A percentile compares a stretch with the other conserved stretches of the same genome.
Conservation (phyloP, 805 yeast genomes). For the Metschnikowia matae region DNA sequence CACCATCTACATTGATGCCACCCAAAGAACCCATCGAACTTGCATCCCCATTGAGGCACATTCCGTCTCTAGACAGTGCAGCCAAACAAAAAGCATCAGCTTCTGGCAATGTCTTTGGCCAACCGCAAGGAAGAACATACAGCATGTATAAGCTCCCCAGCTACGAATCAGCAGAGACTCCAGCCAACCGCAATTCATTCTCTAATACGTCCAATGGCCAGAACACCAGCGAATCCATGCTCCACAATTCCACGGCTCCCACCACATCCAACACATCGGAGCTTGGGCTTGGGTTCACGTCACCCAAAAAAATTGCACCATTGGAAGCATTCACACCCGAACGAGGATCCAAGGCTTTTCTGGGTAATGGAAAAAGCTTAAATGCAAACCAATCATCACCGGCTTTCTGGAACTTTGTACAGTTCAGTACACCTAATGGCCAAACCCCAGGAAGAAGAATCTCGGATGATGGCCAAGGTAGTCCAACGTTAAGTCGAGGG, state of each 20-base stretch:
- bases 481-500: slow-evolving; percentile 36
- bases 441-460: slow-evolving; percentile 40
- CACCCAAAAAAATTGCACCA: slow-evolving; percentile 41
- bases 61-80: slow-evolving; percentile 14
- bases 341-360: slow-evolving; percentile 31
- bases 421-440: slow-evolving; percentile 52
- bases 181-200: slow-evolving; percentile 5
- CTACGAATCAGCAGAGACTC: not conserved
- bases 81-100: slow-evolving; percentile 25
- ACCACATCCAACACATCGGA: slow-evolving; percentile 31
- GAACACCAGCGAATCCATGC: slow-evolving; percentile 16
- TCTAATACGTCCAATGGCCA: slow-evolving; percentile 13
- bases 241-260: slow-evolving; percentile 19
- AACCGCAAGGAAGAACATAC: not conserved
- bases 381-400: slow-evolving; percentile 66
- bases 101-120: slow-evolving; percentile 1
- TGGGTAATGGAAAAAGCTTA: slow-evolving; percentile 21
- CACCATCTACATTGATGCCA: slow-evolving; percentile 1
- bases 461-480: slow-evolving; percentile 36
- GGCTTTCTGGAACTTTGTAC: slow-evolving; percentile 90
- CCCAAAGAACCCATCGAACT: slow-evolving; percentile 38
- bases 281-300: slow-evolving; percentile 35
- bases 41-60: slow-evolving; percentile 33
- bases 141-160: not conserved
- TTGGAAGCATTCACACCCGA: slow-evolving; percentile 45